Evolutionary conservation across 2,329 filamentous ascomycete species (phyloP).

Genomic region (Botryotinia globosa): DNA sequence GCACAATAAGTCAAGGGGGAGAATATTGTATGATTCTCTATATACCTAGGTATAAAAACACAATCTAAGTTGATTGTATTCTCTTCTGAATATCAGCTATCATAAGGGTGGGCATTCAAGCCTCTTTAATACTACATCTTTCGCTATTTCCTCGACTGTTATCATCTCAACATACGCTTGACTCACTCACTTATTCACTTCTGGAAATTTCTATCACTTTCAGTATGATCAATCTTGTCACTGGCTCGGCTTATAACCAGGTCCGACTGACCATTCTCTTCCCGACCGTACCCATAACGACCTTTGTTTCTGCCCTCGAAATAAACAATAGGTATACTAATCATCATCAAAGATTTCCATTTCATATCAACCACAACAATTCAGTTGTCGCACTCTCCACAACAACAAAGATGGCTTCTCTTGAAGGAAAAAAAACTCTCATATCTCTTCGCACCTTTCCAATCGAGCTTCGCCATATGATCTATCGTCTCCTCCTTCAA

Average conservation of each 20-base stretch:
- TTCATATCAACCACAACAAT: background rate
- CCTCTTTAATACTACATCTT: background rate
- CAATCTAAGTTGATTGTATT: background rate
- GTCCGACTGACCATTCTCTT: background rate
- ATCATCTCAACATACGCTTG: background rate
- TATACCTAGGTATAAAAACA: background rate
- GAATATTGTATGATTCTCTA: background rate
- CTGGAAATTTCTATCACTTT: background rate
- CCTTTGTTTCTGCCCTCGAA: background rate
- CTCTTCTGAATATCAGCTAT: background rate
- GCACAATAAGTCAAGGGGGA: constrained; percentile 22
- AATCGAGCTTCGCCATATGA: background rate
- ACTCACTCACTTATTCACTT: background rate
- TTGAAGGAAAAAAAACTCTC: background rate
- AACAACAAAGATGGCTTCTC: background rate
- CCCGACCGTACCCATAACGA: background rate
- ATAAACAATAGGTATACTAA: background rate
- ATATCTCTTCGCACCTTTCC: background rate
- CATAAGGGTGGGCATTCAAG: background rate
- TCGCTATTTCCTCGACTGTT: background rate
- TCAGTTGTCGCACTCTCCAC: background rate
- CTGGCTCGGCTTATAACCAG: background rate
- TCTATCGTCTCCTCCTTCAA: background rate
- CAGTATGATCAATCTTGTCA: background rate
- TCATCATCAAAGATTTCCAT: background rate